Conservation (phyloP, 1,284 basidiomycete genomes). For the Marasmius oreades region DNA sequence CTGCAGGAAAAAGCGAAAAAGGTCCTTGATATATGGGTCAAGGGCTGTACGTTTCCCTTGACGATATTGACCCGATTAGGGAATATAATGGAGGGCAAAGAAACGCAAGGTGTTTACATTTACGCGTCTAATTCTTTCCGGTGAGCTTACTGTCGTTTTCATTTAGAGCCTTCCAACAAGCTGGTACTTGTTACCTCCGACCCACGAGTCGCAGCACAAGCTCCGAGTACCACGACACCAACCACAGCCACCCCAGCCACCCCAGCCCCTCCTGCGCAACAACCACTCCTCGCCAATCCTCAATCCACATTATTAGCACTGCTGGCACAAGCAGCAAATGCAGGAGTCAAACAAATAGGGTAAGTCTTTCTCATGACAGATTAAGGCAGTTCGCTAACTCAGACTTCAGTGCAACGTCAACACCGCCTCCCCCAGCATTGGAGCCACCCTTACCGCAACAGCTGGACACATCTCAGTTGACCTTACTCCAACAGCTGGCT, state of each 20-base stretch:
- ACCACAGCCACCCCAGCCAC: conserved; percentile 22
- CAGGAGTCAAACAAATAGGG: conserved; percentile 26
- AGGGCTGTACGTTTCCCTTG: conserved; percentile 80
- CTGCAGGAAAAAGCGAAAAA: conserved; percentile 91
- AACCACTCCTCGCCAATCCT: conserved; percentile 29
- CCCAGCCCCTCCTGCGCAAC: conserved; percentile 27
- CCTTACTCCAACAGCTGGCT: conserved; percentile 69
- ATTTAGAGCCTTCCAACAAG: conserved; percentile 50
- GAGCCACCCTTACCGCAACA: conserved; percentile 29
- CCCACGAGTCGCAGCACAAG: conserved; percentile 32
- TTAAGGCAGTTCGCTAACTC: conserved; percentile 8
- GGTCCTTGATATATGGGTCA: conserved; percentile 93
- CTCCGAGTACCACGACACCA: neutral
- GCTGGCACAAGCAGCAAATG: conserved; percentile 56
- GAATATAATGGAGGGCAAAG: conserved; percentile 58
- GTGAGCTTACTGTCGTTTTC: conserved; percentile 34
- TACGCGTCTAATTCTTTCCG: neutral
- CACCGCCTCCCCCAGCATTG: conserved; percentile 29
- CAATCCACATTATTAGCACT: conserved; percentile 67
- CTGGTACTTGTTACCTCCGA: conserved; percentile 37
- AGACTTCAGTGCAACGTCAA: conserved; percentile 53
- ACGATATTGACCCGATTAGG: conserved; percentile 63
- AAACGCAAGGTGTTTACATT: conserved; percentile 11
- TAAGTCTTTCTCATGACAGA: conserved; percentile 21
- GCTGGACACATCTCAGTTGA: conserved; percentile 53